Evolutionary conservation across 306 rosid species (phyloP).

Genomic region (Morella rubra): DNA sequence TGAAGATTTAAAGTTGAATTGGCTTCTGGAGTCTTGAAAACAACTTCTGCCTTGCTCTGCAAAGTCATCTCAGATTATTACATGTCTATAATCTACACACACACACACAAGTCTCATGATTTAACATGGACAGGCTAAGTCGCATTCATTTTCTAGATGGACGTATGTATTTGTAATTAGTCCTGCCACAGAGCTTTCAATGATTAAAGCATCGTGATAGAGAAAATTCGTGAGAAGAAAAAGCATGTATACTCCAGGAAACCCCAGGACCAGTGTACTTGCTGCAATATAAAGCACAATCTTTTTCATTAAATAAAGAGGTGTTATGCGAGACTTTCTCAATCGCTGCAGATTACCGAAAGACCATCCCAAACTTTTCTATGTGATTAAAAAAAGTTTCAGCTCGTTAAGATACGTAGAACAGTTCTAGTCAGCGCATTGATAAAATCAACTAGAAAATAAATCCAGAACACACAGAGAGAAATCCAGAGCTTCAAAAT

Average conservation of each 20-base stretch:
- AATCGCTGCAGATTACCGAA: background rate
- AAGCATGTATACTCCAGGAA: background rate
- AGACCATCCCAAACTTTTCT: background rate
- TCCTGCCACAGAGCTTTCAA: background rate
- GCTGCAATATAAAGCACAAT: background rate
- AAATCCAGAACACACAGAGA: too few relatives aligned
- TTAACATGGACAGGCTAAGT: background rate
- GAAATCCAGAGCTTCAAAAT: too few relatives aligned
- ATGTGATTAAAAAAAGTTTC: background rate
- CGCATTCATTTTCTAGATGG: too few relatives aligned
- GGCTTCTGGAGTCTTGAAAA: slow-evolving; percentile 65
- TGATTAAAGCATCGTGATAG: background rate
- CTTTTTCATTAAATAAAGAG: background rate
- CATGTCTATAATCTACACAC: background rate
- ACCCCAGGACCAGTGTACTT: background rate
- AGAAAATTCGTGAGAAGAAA: too few relatives aligned
- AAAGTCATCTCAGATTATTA: slow-evolving; percentile 23
- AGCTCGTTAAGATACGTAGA: too few relatives aligned
- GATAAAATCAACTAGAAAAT: too few relatives aligned
- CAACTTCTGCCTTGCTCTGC: slow-evolving; percentile 86
- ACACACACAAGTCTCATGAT: background rate
- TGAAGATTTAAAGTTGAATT: slow-evolving; percentile 67
- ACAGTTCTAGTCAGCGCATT: too few relatives aligned
- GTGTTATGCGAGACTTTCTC: background rate
- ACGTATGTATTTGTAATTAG: too few relatives aligned